Conservation (phyloP, 305 asterid species). For the Fraxinus sp. region DNA sequence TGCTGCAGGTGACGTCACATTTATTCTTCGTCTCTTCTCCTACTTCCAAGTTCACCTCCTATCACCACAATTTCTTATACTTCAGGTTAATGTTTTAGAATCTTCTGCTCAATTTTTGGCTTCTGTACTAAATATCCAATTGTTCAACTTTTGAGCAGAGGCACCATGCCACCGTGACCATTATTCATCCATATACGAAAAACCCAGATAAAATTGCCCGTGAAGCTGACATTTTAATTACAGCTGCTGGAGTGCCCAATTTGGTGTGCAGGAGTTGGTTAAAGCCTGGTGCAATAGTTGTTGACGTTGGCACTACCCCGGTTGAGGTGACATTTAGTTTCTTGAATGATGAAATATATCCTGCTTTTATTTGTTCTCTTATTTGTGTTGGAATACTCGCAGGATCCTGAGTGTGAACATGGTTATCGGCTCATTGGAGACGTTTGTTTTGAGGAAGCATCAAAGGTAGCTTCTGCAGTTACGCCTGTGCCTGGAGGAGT, state of each 20-base stretch:
- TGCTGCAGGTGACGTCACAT: conserved; percentile 62
- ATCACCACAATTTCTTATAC: not conserved
- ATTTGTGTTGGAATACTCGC: conserved; percentile 20
- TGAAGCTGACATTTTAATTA: conserved; percentile 82
- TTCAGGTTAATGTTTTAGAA: conserved; percentile 2
- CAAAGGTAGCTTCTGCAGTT: conserved; percentile 64
- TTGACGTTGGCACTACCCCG: conserved; percentile 87
- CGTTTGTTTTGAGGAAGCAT: conserved; percentile 84
- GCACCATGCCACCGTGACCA: conserved; percentile 86
- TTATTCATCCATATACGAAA: conserved; percentile 59
- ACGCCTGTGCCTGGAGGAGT: conserved; percentile 99
- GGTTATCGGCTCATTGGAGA: conserved; percentile 83
- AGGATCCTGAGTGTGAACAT: conserved; percentile 59
- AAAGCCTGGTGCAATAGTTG: conserved; percentile 85
- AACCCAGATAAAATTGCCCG: conserved; percentile 65
- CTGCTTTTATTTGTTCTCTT: not conserved
- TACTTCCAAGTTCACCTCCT: not conserved
- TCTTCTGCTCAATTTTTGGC: conserved; percentile 20
- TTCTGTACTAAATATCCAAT: not conserved
- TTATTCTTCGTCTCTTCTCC: not conserved
- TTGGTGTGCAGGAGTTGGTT: conserved; percentile 85
- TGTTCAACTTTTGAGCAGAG: conserved; percentile 48
- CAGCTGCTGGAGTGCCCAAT: conserved; percentile 91
- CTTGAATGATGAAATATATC: conserved; percentile 8
- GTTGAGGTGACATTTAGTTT: conserved; percentile 49